A percentile compares a stretch with the other conserved stretches of the same genome.
Conservation (phyloP, 129 eudicot species). For the Kitagawia praeruptora region DNA sequence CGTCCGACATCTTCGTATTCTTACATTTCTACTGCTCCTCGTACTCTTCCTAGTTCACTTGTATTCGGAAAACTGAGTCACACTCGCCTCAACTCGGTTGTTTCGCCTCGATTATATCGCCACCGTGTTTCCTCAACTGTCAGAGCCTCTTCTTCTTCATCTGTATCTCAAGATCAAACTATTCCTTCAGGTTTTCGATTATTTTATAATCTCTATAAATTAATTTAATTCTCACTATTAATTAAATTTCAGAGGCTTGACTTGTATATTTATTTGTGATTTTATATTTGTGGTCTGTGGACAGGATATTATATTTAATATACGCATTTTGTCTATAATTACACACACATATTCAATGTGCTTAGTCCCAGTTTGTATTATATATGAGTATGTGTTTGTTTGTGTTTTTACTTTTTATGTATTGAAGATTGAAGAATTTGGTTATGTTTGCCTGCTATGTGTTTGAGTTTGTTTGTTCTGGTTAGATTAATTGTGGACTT, state of each 20-base stretch:
- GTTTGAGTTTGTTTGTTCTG: not conserved
- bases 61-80: not conserved
- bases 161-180: not conserved
- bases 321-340: not conserved
- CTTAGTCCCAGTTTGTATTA: not conserved
- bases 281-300: not conserved
- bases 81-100: conserved; percentile 2
- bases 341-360: not conserved
- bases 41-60: not conserved
- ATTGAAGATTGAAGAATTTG: too few relatives aligned
- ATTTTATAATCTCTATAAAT: not conserved
- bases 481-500: not conserved
- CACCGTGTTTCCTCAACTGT: not conserved
- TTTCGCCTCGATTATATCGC: conserved; percentile 2
- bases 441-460: not conserved
- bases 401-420: too few relatives aligned
- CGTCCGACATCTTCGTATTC: too few relatives aligned
- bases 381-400: not conserved
- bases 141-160: not conserved
- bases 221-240: too few relatives aligned
- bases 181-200: not conserved
- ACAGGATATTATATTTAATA: not conserved
- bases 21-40: not conserved
- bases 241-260: too few relatives aligned
- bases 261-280: too few relatives aligned